Evolutionary conservation across 257 asterid genomes (phyloP), one percentile per base, ranked within the genome.

Genomic region (Solanum pinnatisectum): DNA sequence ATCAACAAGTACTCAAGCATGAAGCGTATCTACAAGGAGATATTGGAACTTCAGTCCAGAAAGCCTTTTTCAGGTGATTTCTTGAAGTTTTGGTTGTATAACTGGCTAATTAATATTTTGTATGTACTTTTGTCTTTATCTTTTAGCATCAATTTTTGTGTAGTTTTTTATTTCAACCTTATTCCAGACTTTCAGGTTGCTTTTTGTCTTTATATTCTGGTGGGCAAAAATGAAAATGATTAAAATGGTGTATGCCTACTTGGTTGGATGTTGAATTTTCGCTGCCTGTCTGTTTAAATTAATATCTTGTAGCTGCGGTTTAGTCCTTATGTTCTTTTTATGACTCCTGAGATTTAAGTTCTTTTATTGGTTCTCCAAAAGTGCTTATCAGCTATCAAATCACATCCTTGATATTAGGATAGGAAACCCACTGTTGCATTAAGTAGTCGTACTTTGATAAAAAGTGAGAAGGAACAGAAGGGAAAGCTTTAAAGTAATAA

Each of bases 1-100:
- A 97, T 90, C 98, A 94, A 84, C 98, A 96, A 92, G 96, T 97
- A 91, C 96, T 96, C 88, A 96, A 94, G 93, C 95, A 96, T 85
- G 99, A 97, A 91, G 94, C 98, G 67, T 97, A 97, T 91, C 88
- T 81, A 23, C 90, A 94, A 71, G 98, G 98, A 76, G 99, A 96
- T 91, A 87, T 96, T 85, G 98, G 98, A 92, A 94, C 98, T 76
- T 91, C 99, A 33, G 94, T 95, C 85, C 95, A 92, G 86, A 97
- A 91, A 90, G 92, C 98, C 14, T 97, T 95, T 91, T 97, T 96
- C 96, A 97, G 99, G 99, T 97, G 86, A 73, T 87, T 88, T n/a
- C 71, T 68, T 73, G 32, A 40, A 20, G 79, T 81, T 87, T 37
- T 82, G 30, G 85, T 82, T 49, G 42, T 30, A 30, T 49, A 30